A percentile compares a stretch with the other conserved stretches of the same genome.
Evolutionary conservation across 768 basidiomycete species (phyloP).

Genomic region (Lactarius akahatsu): DNA sequence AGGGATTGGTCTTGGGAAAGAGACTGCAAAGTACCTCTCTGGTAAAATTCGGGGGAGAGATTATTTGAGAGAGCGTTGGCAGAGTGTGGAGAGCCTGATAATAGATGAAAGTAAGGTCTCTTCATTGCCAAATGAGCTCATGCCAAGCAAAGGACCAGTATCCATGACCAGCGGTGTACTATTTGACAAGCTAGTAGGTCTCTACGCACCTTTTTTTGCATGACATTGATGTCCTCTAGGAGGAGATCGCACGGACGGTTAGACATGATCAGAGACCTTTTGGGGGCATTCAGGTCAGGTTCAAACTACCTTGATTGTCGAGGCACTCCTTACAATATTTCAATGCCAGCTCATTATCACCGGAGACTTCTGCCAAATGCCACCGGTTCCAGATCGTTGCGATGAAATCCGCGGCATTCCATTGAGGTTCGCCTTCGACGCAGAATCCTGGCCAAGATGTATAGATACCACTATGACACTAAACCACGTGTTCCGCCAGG

Average conservation of each 20-base stretch:
- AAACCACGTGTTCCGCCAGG: slow-evolving; percentile 83
- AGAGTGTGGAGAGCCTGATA: slow-evolving; percentile 56
- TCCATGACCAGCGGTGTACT: slow-evolving; percentile 84
- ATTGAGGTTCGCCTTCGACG: slow-evolving; percentile 74
- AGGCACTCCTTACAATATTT: slow-evolving; percentile 15
- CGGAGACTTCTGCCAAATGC: slow-evolving; percentile 91
- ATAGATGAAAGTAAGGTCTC: slow-evolving; percentile 75
- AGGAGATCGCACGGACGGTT: slow-evolving; percentile 58
- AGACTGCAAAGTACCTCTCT: slow-evolving; percentile 51
- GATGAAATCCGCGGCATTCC: slow-evolving; percentile 44
- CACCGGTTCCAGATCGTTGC: slow-evolving; percentile 64
- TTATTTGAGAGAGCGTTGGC: slow-evolving; percentile 56
- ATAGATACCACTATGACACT: slow-evolving; percentile 57
- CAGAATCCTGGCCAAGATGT: slow-evolving; percentile 64
- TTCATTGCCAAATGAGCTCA: neutral
- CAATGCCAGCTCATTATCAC: slow-evolving; percentile 67
- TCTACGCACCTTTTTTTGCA: neutral
- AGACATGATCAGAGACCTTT: slow-evolving; percentile 60
- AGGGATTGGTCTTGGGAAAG: slow-evolving; percentile 72
- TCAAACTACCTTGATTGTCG: neutral
- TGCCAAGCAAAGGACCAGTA: slow-evolving; percentile 46
- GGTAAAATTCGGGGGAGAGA: slow-evolving; percentile 51
- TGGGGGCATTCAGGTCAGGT: slow-evolving; percentile 77
- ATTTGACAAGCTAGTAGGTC: slow-evolving; percentile 75
- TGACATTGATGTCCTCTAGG: slow-evolving; percentile 40